Evolutionary conservation across 176 grass and related monocot genomes (phyloP), one percentile per base, ranked within the genome.

Genomic region (Otatea glauca): DNA sequence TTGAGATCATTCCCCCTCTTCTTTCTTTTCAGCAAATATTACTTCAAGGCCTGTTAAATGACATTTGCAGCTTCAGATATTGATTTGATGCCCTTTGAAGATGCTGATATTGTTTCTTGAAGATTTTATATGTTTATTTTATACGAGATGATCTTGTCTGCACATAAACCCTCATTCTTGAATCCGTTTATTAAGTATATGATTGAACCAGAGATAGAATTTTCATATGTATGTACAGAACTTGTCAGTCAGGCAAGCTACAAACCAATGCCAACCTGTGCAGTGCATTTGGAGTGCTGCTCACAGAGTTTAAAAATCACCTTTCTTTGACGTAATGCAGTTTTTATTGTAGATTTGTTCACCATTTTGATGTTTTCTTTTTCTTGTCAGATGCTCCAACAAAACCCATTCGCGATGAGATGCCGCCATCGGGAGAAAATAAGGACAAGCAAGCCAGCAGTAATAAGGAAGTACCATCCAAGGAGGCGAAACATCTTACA

Each of bases 401-500:
- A 67, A 87, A 59, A 53, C 5, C 68, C 13, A 2, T 3, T 56
- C 59, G 13, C 17, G 45, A 16, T 1, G 77, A 68, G 34, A 73
- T 45, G 3, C 0, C 38, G 16, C 68, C 77, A 25, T 27, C 72
- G 12, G 67, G 54, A 41, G 69, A 42, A 80, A 77, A 64, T 29
- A 47, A 76, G 23, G 87, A 69, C 37, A 77, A 88, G 29, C 69
- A 68, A 43, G 74, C 0, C 50, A 68, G 20, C 49, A 84, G 80
- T 66, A 50, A 63, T 0, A 88, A 82, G 49, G 72, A 88, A 82
- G 86, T 38, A 76, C 65, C 70, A 25, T 55, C 65, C 8, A 92
- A 99, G 59, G 80, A 99, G 47, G 88, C 94, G 66, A 99, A 94
- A 42, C 90, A 92, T 65, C 81, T 92, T 4, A 86, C 91, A 32